Conservation (phyloP, 495 filamentous ascomycete genomes). For the Neurospora discreta region DNA sequence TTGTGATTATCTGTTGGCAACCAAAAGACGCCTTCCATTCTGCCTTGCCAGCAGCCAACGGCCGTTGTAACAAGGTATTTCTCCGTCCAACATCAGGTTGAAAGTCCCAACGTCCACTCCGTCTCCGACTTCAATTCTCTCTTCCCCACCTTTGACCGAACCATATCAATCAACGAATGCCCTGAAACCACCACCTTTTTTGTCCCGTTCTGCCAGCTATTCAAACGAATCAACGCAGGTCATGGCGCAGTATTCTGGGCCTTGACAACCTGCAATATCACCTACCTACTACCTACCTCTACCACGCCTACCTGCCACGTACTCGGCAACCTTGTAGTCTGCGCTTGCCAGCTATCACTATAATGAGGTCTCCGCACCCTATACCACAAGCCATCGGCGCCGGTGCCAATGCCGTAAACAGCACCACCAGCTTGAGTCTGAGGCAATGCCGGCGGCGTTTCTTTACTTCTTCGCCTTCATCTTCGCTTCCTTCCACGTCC, state of each 20-base stretch:
- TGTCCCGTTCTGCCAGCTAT: background rate
- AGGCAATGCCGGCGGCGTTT: constrained; percentile 2
- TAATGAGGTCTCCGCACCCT: background rate
- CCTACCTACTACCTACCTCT: too few species aligned
- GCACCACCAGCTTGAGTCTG: background rate
- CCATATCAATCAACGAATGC: background rate
- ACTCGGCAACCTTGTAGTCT: background rate
- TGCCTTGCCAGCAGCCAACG: background rate
- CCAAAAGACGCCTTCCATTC: background rate
- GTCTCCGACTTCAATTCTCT: background rate
- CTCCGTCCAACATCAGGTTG: background rate
- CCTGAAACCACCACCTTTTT: background rate
- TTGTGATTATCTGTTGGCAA: background rate
- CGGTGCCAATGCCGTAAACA: background rate
- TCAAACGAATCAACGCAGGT: background rate
- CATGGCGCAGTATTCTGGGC: background rate
- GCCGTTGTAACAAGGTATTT: background rate
- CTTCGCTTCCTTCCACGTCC: background rate
- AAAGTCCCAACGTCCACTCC: background rate
- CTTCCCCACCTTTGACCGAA: background rate
- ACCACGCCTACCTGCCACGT: background rate
- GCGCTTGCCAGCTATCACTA: background rate
- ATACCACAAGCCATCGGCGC: background rate
- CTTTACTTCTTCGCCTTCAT: background rate
- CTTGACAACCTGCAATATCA: background rate